A percentile compares a stretch with the other conserved stretches of the same genome.
Conservation (phyloP, 2,329 filamentous ascomycete species). For the Cordyceps cicadae region DNA sequence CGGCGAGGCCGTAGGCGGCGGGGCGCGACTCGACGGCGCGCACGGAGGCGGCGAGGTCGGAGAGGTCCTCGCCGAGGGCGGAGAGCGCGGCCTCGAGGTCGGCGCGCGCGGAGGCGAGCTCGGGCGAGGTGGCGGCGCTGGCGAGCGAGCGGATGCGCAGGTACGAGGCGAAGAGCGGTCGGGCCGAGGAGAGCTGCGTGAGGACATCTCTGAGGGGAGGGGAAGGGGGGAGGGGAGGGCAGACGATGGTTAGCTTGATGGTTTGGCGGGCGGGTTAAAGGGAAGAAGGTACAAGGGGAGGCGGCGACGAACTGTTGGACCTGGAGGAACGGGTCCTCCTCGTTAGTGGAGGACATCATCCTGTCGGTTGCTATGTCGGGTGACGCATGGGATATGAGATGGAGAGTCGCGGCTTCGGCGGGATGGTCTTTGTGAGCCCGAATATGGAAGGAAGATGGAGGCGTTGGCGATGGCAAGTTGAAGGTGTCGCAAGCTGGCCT, state of each 20-base stretch:
- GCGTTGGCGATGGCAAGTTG: constrained; percentile 17
- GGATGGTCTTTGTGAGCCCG: neutral
- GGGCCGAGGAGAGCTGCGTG: constrained; percentile 67
- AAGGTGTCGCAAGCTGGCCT: constrained; percentile 12
- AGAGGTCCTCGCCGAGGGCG: constrained; percentile 71
- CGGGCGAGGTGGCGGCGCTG: constrained; percentile 63
- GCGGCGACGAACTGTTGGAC: constrained; percentile 52
- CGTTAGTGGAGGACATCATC: constrained; percentile 62
- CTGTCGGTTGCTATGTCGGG: constrained; percentile 19
- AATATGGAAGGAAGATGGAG: neutral
- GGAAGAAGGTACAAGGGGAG: neutral
- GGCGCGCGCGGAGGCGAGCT: constrained; percentile 69
- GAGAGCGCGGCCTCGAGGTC: constrained; percentile 60
- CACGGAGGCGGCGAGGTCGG: constrained; percentile 81
- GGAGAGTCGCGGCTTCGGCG: neutral
- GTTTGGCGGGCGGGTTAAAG: neutral
- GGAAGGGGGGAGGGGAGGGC: neutral
- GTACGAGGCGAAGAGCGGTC: constrained; percentile 88
- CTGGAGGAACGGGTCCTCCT: constrained; percentile 64
- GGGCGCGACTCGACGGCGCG: constrained; percentile 81
- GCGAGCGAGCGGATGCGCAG: constrained; percentile 87
- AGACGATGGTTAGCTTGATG: neutral
- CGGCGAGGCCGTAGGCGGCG: constrained; percentile 74
- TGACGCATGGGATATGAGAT: constrained; percentile 16
- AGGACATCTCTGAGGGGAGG: constrained; percentile 73